phyloP scores from a whole-genome alignment of 2,329 filamentous ascomycete species.

The Colletotrichum sp. region DNA sequence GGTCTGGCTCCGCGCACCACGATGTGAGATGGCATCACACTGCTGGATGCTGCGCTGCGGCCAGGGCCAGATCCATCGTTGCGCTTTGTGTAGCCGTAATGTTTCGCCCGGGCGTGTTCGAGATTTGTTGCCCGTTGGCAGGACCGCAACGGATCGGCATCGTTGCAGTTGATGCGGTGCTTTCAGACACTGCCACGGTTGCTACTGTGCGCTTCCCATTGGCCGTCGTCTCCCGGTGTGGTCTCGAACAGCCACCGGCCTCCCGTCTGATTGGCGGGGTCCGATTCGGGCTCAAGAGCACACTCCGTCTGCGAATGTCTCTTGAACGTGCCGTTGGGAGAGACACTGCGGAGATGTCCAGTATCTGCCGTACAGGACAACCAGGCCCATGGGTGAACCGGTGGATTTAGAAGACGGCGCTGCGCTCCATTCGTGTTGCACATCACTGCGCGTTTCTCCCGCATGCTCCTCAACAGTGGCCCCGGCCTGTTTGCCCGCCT shows the following conservation, averaged over 20 bases:
- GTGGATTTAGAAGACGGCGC: not conserved
- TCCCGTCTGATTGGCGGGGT: not conserved
- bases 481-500: not conserved
- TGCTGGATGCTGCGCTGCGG: slow-evolving; percentile 1
- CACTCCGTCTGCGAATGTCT: not conserved
- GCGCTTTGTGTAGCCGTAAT: not conserved
- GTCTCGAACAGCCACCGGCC: not conserved
- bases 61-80: not conserved
- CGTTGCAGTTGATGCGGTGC: not conserved
- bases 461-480: not conserved
- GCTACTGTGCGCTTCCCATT: not conserved
- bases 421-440: not conserved
- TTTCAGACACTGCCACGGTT: not conserved
- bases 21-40: slow-evolving; percentile 21
- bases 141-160: not conserved
- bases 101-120: not conserved
- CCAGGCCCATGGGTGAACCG: not conserved
- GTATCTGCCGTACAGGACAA: not conserved
- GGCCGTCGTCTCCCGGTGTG: not conserved
- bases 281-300: not conserved
- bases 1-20: not conserved
- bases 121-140: not conserved
- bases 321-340: not conserved
- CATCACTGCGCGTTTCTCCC: not conserved
- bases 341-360: not conserved